These are phyloP conservation scores for Eruca vesicaria DNA, from an alignment of 441 rosid species.

Conservation along the genomic window DNA sequence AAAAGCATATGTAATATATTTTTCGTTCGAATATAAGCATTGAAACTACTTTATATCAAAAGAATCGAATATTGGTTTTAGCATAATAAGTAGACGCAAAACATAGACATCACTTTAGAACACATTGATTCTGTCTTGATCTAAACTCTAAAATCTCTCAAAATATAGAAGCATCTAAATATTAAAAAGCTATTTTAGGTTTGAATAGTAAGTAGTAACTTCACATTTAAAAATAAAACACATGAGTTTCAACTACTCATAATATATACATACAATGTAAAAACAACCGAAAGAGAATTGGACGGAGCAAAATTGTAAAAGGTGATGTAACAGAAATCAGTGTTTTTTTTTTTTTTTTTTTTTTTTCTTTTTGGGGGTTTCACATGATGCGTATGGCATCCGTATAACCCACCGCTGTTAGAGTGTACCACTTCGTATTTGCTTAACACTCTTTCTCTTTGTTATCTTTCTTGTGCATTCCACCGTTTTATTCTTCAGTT, in stretches of 20 bases:
- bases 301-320: conserved; percentile 15
- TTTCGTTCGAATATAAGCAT: neutral
- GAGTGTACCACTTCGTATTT: conserved; percentile 25
- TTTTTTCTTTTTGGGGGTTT: neutral
- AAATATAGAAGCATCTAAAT: neutral
- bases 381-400: conserved; percentile 36
- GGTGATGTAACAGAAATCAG: conserved; percentile 10
- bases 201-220: neutral
- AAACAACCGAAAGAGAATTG: neutral
- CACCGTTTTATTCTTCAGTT: conserved; percentile 22
- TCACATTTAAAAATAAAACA: neutral
- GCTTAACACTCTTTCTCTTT: conserved; percentile 7
- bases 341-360: neutral
- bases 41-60: neutral
- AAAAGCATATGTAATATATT: neutral
- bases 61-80: neutral
- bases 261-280: neutral
- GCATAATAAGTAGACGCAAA: neutral
- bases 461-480: conserved; percentile 20
- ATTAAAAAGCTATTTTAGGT: neutral
- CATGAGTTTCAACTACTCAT: neutral
- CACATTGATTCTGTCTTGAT: neutral
- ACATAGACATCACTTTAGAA: neutral
- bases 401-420: conserved; percentile 28
- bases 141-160: neutral